Evolutionary conservation across 192 early-diverging fungal species (phyloP).

Genomic region (Umbelopsis sp.): DNA sequence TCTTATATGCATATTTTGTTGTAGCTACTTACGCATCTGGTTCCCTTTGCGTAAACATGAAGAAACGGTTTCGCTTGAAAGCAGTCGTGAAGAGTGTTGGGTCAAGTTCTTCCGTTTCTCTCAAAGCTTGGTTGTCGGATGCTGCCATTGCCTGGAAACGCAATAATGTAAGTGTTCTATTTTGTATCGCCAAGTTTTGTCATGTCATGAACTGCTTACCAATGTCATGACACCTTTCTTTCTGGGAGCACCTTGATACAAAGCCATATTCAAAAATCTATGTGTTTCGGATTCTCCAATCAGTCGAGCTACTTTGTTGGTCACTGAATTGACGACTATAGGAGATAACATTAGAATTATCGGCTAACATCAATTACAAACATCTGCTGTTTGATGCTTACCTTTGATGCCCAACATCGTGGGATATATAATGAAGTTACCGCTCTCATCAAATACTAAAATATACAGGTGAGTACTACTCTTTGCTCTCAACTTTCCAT

Average conservation of each 20-base stretch:
- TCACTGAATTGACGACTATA: conserved; percentile 76
- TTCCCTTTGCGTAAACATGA: conserved; percentile 87
- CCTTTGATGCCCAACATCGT: conserved; percentile 95
- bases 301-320: conserved; percentile 81
- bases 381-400: conserved; percentile 8
- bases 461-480: neutral
- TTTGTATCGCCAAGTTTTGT: neutral
- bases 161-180: neutral
- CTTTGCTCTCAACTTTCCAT: conserved; percentile 6
- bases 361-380: neutral
- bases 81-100: conserved; percentile 92
- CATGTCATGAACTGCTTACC: conserved; percentile 41
- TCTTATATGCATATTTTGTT: neutral
- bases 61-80: conserved; percentile 91
- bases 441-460: conserved; percentile 87
- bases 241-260: conserved; percentile 90
- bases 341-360: neutral
- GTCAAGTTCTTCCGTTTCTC: conserved; percentile 66
- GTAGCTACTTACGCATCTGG: conserved; percentile 65
- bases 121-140: conserved; percentile 78
- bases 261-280: conserved; percentile 84
- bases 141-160: conserved; percentile 72
- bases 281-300: conserved; percentile 92
- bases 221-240: conserved; percentile 75
- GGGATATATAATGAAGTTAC: conserved; percentile 86